A percentile compares a stretch with the other conserved stretches of the same genome.
phyloP scores from a whole-genome alignment of 768 basidiomycete genomes.

The Strobilomyces dryophilus region DNA sequence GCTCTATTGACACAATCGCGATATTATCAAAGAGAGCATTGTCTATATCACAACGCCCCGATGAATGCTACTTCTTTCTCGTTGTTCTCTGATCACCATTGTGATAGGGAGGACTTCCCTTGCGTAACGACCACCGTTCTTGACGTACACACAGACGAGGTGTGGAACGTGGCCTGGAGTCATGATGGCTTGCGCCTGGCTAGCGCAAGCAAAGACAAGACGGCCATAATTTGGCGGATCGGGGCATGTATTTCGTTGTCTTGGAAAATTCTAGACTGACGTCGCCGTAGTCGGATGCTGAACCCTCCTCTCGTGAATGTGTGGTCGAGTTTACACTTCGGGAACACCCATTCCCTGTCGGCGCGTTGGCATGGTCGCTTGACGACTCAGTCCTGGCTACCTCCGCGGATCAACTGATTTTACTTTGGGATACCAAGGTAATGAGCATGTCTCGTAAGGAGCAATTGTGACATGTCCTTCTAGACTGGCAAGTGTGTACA shows the following conservation, averaged over 20 bases:
- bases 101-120: slow-evolving; percentile 80
- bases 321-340: slow-evolving; percentile 53
- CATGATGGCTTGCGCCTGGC: slow-evolving; percentile 82
- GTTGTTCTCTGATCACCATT: slow-evolving; percentile 84
- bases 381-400: slow-evolving; percentile 84
- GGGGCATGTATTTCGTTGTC: slow-evolving; percentile 50
- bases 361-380: slow-evolving; percentile 87
- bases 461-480: slow-evolving; percentile 9
- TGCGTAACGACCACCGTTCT: slow-evolving; percentile 80
- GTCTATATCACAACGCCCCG: slow-evolving; percentile 82
- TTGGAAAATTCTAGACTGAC: slow-evolving; percentile 4
- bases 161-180: slow-evolving; percentile 96
- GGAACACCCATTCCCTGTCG: slow-evolving; percentile 77
- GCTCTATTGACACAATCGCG: slow-evolving; percentile 84
- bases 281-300: slow-evolving; percentile 39
- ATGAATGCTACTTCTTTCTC: slow-evolving; percentile 58
- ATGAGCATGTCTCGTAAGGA: slow-evolving; percentile 10
- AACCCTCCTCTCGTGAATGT: slow-evolving; percentile 55
- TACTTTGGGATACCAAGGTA: slow-evolving; percentile 90
- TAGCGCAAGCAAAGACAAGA: slow-evolving; percentile 82
- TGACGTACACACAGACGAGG: slow-evolving; percentile 85
- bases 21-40: slow-evolving; percentile 71
- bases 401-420: slow-evolving; percentile 74
- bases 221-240: slow-evolving; percentile 86
- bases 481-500: slow-evolving; percentile 75